Evolutionary conservation across 192 early-diverging fungal genomes (phyloP), one percentile per base, ranked within the genome.

Genomic region (Coemansia sp.): DNA sequence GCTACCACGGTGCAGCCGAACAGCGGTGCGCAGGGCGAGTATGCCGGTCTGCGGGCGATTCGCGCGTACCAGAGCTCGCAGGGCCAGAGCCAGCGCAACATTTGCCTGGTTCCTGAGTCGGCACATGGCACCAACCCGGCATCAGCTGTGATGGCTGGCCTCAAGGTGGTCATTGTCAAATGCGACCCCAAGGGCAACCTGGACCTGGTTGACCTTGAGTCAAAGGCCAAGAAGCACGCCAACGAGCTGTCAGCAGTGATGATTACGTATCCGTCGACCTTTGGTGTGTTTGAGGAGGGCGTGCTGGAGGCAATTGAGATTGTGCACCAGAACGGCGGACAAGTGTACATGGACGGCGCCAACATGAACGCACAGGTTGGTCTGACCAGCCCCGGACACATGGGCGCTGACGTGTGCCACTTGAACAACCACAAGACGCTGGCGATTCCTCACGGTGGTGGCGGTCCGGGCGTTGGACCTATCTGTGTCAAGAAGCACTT

Each of bases 351-450:
- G 93, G 97, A 99, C 76, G 97, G 92, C 55, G 91, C 91, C 55
- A 94, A 92, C 84, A 85, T 94, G 83, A 94, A 94, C 73, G 91
- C 91, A 11, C 92, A 94, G 77, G 91, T 92, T 52, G 91, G 90
- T 54, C 85, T 88, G 58, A 90, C 88, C 54, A 90, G 86, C 49
- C 92, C 92, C 56, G 97, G 89, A 38, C 92, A 95, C 62, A 98
- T 98, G 71, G 97, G 97, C 39, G 95, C 95, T 59, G 97, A 99
- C 83, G 97, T 99, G 27, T 99, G 97, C 84, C 97, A 99, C 74
- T 84, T 99, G 82, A 99, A 99, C 88, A 85, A 96, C 79, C 97
- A 99, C 89, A 99, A 99, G 90, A 98, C 97, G 19, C 93, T 98
- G 84, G 94, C 90, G 58, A 98, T 99, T 72, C 97, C 97, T 5